phyloP scores from a whole-genome alignment of 371 early-diverging fungal genomes.

The Mucor mucedo region DNA sequence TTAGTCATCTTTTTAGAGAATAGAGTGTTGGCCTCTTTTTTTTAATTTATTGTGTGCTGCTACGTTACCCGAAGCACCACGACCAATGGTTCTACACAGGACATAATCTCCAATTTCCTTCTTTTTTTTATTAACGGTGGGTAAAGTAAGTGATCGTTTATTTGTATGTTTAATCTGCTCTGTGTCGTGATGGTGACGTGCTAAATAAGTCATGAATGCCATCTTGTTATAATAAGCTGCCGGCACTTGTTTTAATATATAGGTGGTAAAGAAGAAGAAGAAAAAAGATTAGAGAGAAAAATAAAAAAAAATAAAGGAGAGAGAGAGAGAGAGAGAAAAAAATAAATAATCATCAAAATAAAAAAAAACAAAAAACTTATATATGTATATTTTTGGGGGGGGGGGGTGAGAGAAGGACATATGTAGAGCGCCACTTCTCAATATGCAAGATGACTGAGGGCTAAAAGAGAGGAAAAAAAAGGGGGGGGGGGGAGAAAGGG shows the following conservation, averaged over 20 bases:
- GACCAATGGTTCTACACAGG: slow-evolving; percentile 80
- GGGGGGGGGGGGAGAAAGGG: neutral
- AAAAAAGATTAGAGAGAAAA: neutral
- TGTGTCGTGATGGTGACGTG: slow-evolving; percentile 14
- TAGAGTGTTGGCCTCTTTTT: neutral
- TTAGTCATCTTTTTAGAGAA: slow-evolving; percentile 8
- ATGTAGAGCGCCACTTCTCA: slow-evolving; percentile 8
- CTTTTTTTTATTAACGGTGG: slow-evolving; percentile 16
- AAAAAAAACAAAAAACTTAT: slow-evolving; percentile 5
- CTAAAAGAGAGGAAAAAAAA: neutral
- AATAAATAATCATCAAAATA: neutral
- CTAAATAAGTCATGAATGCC: slow-evolving; percentile 27
- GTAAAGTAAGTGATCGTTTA: slow-evolving; percentile 25
- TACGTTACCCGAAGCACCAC: slow-evolving; percentile 76
- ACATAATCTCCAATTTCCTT: slow-evolving; percentile 69
- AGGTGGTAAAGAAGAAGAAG: slow-evolving; percentile 9
- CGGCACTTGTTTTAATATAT: slow-evolving; percentile 1
- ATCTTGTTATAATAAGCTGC: slow-evolving; percentile 12
- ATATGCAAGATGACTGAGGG: slow-evolving; percentile 9
- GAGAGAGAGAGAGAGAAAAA: slow-evolving; percentile 1
- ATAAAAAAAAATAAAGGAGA: slow-evolving; percentile 4
- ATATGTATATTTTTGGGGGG: slow-evolving; percentile 2
- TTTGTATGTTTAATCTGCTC: slow-evolving; percentile 6
- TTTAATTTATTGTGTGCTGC: neutral
- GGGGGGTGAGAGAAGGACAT: neutral